These are phyloP conservation scores for Cryptococcus sp. DNA, from an alignment of 1,284 basidiomycete genomes.

Conservation along the genomic window DNA sequence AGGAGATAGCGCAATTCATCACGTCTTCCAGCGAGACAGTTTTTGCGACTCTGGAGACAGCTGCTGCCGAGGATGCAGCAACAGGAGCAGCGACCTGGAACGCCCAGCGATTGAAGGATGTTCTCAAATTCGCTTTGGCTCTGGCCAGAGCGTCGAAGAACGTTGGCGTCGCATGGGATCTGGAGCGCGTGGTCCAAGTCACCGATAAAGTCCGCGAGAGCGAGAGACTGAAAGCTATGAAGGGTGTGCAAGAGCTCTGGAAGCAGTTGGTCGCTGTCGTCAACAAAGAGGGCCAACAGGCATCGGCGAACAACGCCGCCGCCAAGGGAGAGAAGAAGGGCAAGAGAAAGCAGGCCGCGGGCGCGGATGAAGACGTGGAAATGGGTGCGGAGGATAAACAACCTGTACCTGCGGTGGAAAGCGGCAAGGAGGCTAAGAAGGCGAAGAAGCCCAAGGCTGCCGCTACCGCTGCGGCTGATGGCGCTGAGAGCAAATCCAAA, in stretches of 20 bases:
- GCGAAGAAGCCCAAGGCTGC: background rate
- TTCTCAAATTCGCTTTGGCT: constrained; percentile 71
- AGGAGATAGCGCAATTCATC: constrained; percentile 58
- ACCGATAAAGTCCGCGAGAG: constrained; percentile 52
- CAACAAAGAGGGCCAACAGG: background rate
- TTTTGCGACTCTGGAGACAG: constrained; percentile 60
- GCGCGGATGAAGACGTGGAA: constrained; percentile 18
- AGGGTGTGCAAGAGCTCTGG: constrained; percentile 58
- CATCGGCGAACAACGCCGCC: constrained; percentile 12
- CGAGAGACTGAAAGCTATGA: constrained; percentile 57
- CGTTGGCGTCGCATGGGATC: constrained; percentile 55
- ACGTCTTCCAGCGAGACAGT: constrained; percentile 61
- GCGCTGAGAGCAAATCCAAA: background rate
- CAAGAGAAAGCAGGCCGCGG: constrained; percentile 20
- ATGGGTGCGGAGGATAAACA: constrained; percentile 1
- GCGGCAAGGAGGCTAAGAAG: background rate
- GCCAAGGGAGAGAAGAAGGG: constrained; percentile 28
- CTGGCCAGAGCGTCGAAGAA: constrained; percentile 67
- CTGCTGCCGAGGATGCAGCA: constrained; percentile 3
- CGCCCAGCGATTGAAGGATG: constrained; percentile 72
- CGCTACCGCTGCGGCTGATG: background rate
- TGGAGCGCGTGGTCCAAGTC: constrained; percentile 55
- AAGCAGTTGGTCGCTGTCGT: constrained; percentile 56
- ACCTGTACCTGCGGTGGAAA: too few relatives aligned
- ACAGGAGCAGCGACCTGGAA: constrained; percentile 55